Evolutionary conservation across 768 basidiomycete genomes (phyloP), one percentile per base, ranked within the genome.

Genomic region (Dioszegia hungarica): DNA sequence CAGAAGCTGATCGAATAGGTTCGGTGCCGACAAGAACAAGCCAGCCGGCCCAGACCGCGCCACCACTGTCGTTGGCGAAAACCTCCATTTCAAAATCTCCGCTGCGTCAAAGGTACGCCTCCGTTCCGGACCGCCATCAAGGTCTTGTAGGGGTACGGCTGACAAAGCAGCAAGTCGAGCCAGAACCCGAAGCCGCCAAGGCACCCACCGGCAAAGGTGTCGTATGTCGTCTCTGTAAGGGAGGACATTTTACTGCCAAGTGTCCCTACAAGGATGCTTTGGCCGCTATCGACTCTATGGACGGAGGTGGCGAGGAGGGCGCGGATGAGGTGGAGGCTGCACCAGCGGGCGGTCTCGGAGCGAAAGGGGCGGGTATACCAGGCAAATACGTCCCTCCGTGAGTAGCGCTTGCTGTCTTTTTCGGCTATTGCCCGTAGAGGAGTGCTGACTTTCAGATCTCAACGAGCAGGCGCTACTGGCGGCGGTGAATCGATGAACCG

Each of bases 181-280:
- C 79, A 10, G 82, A 80, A 54, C 78, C 83, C 8, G 60, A 62
- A 11, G 87, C 87, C 67, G 84, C 87, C 63, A 90, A 90, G 63
- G 57, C 67, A 24, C 66, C 76, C 76, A 77, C 74, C 11, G 84
- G 83, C 59, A 90, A 90, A 72, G 91, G 91, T 73, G 89, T 99
- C 61, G 78, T 82, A 40, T 99, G 95, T 82, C 83, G 95, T 62
- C 79, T 95, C 54, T 98, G 95, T 80, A 90, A 94, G 74, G 95
- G 94, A 50, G 88, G 88, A 62, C 95, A 98, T 79, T 98, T 93
- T 78, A 99, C 95, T 14, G 88, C 92, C 61, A 92, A 93, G 77
- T 98, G 95, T 82, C 95, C 95, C 5, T 93, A 92, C 82, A 95
- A 92, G 78, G 92, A 97, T 68, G 87, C 88, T 9, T 82, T 99